A percentile compares a stretch with the other conserved stretches of the same genome.
Evolutionary conservation across 305 asterid genomes (phyloP).

Genomic region (Solanum chacoense): DNA sequence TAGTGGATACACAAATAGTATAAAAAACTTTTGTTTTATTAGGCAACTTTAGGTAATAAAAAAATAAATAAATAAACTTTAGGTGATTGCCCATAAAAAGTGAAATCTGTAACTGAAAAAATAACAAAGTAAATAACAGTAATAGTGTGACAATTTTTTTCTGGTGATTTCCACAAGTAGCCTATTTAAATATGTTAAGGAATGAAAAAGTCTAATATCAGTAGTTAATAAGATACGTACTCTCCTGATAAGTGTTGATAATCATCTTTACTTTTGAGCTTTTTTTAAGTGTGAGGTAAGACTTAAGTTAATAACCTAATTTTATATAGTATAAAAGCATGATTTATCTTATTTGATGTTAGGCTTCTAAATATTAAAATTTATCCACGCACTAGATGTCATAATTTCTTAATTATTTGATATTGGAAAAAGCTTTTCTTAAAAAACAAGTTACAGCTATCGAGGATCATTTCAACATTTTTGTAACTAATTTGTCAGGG

Average conservation of each 20-base stretch:
- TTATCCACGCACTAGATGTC: neutral
- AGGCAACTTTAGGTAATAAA: neutral
- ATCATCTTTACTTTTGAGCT: neutral
- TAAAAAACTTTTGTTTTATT: neutral
- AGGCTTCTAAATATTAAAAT: neutral
- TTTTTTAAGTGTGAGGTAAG: neutral
- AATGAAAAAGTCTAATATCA: neutral
- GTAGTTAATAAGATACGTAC: neutral
- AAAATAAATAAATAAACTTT: neutral
- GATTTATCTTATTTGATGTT: neutral
- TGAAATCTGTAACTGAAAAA: neutral
- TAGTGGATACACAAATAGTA: neutral
- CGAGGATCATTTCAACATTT: neutral
- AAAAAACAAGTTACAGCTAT: neutral
- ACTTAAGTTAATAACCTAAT: no score
- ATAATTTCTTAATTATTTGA: neutral
- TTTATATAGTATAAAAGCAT: neutral
- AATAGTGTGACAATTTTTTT: neutral
- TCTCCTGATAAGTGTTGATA: neutral
- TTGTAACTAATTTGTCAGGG: neutral
- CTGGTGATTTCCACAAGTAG: neutral
- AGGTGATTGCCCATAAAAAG: neutral
- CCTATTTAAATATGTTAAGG: neutral
- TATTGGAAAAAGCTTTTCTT: neutral
- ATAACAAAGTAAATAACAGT: neutral